Evolutionary conservation across 2,329 filamentous ascomycete species (phyloP), one percentile per base, ranked within the genome.

Genomic region (Neonectria faginata): DNA sequence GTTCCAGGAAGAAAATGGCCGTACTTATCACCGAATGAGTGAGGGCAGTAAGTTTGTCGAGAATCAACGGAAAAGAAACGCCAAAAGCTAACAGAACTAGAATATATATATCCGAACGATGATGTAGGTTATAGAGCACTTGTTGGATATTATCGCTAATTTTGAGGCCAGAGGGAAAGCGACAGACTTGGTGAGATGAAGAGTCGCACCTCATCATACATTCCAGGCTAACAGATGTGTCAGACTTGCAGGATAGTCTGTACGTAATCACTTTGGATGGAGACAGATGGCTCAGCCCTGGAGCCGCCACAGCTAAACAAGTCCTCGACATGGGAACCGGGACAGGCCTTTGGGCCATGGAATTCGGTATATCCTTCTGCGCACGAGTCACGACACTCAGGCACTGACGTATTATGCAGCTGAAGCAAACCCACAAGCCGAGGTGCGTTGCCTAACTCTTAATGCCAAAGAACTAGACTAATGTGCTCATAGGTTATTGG

Each of bases 61-160:
- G 14, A 27, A 12, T 50, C 25, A 8, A 3, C 47, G n/a, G 14
- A 18, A 9, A 41, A 41, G 39, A 25, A 41, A 18, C 16, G 20
- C 16, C 16, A 4, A 5, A 27, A 9, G 27, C 25, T 50, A 33
- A 51, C 5, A 29, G 27, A 31, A 10, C 16, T n/a, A 51, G 47
- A 51, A 51, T 51, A 51, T 4, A 29, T 31, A 11, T 51, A 51
- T 18, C 47, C 47, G 10, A 51, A 51, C 27, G 47, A 51, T 31
- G 47, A 51, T 18, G 47, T 31, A 33, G 2, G 47, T 20, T 31
- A 2, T 42, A 4, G 2, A 2, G 7, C 4, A 20, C 39, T 42
- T 20, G 5, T 42, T 42, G 3, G 10, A 18, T 9, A 10, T 20
- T 11, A 20, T 10, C n/a, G 39, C 39, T 42, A 42, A 42, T 20